These are phyloP conservation scores for Protomyces arabidopsidicola DNA, from an alignment of 1,139 yeast genomes.

Conservation along the genomic window DNA sequence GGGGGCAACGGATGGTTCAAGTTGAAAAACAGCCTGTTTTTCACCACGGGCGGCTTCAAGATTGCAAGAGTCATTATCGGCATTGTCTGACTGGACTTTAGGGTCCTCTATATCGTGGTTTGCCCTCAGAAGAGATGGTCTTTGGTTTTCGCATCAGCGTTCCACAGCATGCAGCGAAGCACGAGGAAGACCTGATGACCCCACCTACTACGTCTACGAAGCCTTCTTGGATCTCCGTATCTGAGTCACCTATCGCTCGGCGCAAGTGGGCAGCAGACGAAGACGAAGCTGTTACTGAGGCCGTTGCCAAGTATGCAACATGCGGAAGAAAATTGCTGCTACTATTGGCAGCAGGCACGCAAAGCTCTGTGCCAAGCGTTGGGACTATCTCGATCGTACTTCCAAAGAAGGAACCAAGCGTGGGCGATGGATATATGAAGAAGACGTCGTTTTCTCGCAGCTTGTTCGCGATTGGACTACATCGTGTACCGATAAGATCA, in stretches of 20 bases:
- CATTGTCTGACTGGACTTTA: no score
- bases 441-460: not conserved
- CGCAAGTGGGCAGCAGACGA: constrained; percentile 9
- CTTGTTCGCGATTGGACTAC: not conserved
- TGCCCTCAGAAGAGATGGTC: not conserved
- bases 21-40: no score
- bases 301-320: not conserved
- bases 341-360: not conserved
- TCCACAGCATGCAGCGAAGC: not conserved
- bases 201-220: not conserved
- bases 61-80: no score
- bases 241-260: not conserved
- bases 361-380: constrained; percentile 10
- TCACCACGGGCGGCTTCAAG: no score
- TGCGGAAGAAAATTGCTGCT: constrained; percentile 1
- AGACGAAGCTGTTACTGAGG: not conserved
- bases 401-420: not conserved
- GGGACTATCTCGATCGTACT: constrained; percentile 4
- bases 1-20: no score
- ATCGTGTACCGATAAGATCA: not conserved
- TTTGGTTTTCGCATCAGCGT: not conserved
- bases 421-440: constrained; percentile 6
- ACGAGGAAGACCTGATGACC: not conserved
- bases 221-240: not conserved
- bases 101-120: no score